Percentiles rank a stretch among this genome's conserved stretches.
Conservation (phyloP, 73 alveolate genomes). For the Paramecium tetraurelia region DNA sequence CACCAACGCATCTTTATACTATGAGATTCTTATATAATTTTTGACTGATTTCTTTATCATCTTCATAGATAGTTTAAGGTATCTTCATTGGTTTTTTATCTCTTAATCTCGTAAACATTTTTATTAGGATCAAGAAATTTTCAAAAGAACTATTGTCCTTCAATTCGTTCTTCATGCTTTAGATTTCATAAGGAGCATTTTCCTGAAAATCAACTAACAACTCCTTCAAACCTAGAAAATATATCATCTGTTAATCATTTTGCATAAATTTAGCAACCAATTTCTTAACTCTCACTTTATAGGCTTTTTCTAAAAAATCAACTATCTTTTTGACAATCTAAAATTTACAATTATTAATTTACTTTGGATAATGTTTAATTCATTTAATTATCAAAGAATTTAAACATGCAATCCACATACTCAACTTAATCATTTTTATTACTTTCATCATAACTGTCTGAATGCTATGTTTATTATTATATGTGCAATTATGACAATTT, state of each 20-base stretch:
- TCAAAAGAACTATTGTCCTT: conserved; percentile 45
- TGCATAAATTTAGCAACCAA: conserved; percentile 53
- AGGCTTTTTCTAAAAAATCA: conserved; percentile 61
- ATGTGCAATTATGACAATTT: not conserved
- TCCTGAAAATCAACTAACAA: conserved; percentile 44
- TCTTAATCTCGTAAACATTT: not conserved
- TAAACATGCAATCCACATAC: conserved; percentile 34
- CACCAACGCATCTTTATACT: conserved; percentile 61
- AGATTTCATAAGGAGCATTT: conserved; percentile 42
- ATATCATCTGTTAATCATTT: conserved; percentile 15
- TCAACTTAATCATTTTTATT: conserved; percentile 29
- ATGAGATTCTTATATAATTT: conserved; percentile 53
- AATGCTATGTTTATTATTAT: conserved; percentile 1
- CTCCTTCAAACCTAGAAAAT: conserved; percentile 52
- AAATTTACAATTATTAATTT: not conserved
- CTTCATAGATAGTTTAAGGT: conserved; percentile 51
- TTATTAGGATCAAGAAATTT: not conserved
- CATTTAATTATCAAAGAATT: conserved; percentile 23
- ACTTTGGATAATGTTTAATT: not conserved
- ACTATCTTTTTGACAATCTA: conserved; percentile 30
- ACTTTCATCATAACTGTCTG: conserved; percentile 30
- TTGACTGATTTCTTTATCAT: conserved; percentile 50
- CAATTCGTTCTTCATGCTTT: not conserved
- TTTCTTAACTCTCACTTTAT: conserved; percentile 51
- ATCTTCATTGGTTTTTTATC: not conserved